Conservation (phyloP, 140 eudicot species). For the Ambrosia hybrid region DNA sequence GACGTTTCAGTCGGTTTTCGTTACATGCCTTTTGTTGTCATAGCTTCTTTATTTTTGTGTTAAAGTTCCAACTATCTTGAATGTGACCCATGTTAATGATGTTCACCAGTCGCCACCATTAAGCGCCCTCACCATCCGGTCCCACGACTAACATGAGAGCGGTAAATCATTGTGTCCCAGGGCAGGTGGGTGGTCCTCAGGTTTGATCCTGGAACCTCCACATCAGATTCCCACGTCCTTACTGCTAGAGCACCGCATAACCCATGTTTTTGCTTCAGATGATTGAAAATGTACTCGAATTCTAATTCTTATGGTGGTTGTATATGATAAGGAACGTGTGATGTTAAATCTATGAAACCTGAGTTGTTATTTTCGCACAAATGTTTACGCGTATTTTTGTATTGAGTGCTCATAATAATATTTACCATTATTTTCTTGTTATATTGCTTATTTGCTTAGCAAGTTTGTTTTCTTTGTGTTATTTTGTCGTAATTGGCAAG, state of each 20-base stretch:
- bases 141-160: neutral
- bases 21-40: neutral
- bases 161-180: no score
- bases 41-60: neutral
- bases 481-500: neutral
- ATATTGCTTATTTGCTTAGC: neutral
- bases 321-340: neutral
- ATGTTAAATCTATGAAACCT: neutral
- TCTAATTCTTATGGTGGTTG: neutral
- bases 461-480: slow-evolving; percentile 8
- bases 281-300: slow-evolving; percentile 2
- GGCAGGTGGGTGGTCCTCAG: no score
- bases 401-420: neutral
- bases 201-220: no score
- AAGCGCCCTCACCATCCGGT: no score
- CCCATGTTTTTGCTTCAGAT: neutral
- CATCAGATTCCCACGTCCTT: no score
- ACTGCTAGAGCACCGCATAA: no score
- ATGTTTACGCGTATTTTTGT: neutral
- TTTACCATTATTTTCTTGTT: neutral
- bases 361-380: slow-evolving; percentile 8
- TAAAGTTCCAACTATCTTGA: neutral
- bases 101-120: no score
- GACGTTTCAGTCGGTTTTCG: neutral
- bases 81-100: neutral